Base-by-base conservation (phyloP, 2,329 filamentous ascomycete genomes). In the Didymella keratinophila region DNA sequence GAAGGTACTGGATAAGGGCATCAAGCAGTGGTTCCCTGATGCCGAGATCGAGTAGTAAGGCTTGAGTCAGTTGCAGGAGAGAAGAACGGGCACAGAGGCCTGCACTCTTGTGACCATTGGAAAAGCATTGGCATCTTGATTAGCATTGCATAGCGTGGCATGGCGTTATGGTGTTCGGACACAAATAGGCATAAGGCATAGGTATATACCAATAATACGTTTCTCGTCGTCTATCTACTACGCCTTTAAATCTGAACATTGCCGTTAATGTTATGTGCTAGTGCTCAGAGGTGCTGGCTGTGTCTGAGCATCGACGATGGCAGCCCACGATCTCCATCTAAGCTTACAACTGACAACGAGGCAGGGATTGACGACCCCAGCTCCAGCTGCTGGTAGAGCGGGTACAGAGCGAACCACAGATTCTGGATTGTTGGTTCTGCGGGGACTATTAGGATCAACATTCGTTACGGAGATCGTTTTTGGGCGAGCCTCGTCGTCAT, bases 1-100 rank as follows among this genome's bases (percentile, higher is more conserved):
- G 20, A 73, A 71, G 48, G 62, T 65, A 16, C 51, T 76, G 56
- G 71, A 72, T 48, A 54, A 57, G 2, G 58, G 58, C 41, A 49
- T 71, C 1, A 65, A 62, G 50, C 63, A 66, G 21, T 70, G 64
- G 66, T 70, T 64, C 27, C 62, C 64, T 8, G 39, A 62, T 30
- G 58, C 60, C 11, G 54, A 61, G 11, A 18, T 64, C 20, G 58
- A 49, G 56, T 53, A 41, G 37, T 42, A 21, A 44, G 12, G 16
- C 20, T 21, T 9, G 30, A 9, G 18, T 48, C 4, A 34, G 20
- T 8, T 21, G 37, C 7, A 34, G 18, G 42, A 9, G 30, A 11
- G 37, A 8, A 32, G n/a, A 36, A 36, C 16, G 16, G 16, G 12
- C 16, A 32, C 30, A 6, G 10, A 32, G 30, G 12, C 12, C 8